A percentile compares a stretch with the other conserved stretches of the same genome.
phyloP scores from a whole-genome alignment of 23 red algal genomes.

The Cyanidiococcus yangmingshanensis region DNA sequence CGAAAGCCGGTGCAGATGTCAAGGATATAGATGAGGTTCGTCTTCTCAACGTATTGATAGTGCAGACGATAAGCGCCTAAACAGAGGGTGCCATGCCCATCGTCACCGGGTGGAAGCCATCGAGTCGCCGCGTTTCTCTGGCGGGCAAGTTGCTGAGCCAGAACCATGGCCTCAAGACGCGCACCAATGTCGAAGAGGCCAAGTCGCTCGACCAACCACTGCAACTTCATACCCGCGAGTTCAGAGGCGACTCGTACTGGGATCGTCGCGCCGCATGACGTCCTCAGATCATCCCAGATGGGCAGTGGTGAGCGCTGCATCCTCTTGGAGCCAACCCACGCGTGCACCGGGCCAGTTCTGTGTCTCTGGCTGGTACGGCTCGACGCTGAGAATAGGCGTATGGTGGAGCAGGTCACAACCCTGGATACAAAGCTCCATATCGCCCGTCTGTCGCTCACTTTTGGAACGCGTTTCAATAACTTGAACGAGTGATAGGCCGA shows the following conservation, averaged over 20 bases:
- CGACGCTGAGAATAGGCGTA: not conserved
- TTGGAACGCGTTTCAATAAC: not conserved
- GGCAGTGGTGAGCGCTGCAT: not conserved
- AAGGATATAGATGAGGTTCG: not conserved
- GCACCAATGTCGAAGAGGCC: not conserved
- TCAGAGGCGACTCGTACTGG: not conserved
- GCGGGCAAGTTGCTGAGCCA: not conserved
- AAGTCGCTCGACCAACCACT: not conserved
- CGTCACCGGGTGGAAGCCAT: not conserved
- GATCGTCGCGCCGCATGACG: not conserved
- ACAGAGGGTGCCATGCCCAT: not conserved
- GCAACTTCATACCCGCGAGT: not conserved
- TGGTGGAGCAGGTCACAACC: slow-evolving; percentile 2
- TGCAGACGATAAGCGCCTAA: slow-evolving; percentile 1
- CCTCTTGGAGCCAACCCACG: not conserved
- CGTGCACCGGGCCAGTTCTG: not conserved
- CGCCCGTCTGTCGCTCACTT: not conserved
- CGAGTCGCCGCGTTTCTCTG: not conserved
- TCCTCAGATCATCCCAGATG: not conserved
- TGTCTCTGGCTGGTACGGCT: not conserved
- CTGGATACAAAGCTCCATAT: not conserved
- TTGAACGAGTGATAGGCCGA: not conserved
- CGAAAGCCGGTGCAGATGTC: not conserved
- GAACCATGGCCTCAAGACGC: not conserved
- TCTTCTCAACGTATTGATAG: not conserved